Conservation (phyloP, 176 grass and related monocot genomes). For the Metroxylon sagu region DNA sequence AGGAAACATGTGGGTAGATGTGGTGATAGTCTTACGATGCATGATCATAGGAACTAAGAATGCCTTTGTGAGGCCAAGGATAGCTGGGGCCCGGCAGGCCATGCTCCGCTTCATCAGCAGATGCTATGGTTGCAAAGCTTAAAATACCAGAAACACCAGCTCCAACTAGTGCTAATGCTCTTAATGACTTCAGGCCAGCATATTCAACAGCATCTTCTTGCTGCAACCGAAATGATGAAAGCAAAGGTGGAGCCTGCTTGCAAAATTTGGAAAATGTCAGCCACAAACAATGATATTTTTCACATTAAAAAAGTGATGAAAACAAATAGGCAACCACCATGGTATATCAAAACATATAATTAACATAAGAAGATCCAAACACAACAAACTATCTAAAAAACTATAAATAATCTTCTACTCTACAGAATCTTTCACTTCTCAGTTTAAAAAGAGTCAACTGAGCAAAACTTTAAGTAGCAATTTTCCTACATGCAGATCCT, state of each 20-base stretch:
- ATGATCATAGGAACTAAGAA: constrained; percentile 94
- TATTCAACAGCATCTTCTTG: constrained; percentile 42
- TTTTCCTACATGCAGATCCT: no score
- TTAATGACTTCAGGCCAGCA: constrained; percentile 43
- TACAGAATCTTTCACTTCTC: no score
- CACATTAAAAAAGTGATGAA: no score
- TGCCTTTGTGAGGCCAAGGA: constrained; percentile 95
- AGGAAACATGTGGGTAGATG: no score
- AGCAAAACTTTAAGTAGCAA: no score
- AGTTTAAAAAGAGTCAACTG: no score
- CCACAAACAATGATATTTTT: no score
- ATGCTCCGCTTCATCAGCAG: constrained; percentile 95
- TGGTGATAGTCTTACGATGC: constrained; percentile 59
- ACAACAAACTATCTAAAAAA: no score
- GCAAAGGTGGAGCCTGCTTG: constrained; percentile 41
- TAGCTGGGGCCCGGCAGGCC: constrained; percentile 63
- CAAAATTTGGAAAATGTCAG: not conserved
- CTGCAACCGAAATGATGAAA: constrained; percentile 46
- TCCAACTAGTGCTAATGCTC: constrained; percentile 64
- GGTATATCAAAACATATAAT: no score
- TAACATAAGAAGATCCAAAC: no score
- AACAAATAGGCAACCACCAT: no score
- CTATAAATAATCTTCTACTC: no score
- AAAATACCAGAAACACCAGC: constrained; percentile 72
- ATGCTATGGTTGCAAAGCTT: constrained; percentile 63